These are phyloP conservation scores for Kazachstania martiniae DNA, from an alignment of 805 yeast species.

Conservation along the genomic window DNA sequence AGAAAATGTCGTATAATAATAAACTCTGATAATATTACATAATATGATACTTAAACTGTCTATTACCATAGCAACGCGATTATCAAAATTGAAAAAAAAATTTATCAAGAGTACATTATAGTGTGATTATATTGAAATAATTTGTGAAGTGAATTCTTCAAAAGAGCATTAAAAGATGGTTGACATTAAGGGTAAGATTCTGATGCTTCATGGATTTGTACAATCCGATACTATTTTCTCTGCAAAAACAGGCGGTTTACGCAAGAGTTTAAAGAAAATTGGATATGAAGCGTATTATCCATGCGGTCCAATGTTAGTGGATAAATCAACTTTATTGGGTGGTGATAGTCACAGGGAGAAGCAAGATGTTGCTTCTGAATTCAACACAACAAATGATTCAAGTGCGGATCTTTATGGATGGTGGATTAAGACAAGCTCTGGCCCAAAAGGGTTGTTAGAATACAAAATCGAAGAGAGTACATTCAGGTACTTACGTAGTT, in stretches of 20 bases:
- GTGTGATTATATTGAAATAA: too few species aligned
- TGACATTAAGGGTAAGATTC: conserved; percentile 33
- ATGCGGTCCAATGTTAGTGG: conserved; percentile 46
- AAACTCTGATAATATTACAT: too few species aligned
- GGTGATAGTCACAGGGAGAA: conserved; percentile 18
- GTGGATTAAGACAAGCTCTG: conserved; percentile 43
- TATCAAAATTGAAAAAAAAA: too few species aligned
- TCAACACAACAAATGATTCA: conserved; percentile 21
- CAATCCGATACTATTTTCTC: conserved; percentile 74
- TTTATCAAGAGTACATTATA: too few species aligned
- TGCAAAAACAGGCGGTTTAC: conserved; percentile 74
- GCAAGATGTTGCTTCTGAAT: conserved; percentile 29
- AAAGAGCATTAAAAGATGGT: too few species aligned
- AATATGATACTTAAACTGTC: too few species aligned
- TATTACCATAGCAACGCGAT: too few species aligned
- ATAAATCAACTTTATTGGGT: conserved; percentile 4
- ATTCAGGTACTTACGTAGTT: conserved; percentile 32
- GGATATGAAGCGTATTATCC: conserved; percentile 65
- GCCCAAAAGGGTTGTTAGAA: conserved; percentile 8
- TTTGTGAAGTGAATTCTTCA: too few species aligned
- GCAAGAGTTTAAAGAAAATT: conserved; percentile 50
- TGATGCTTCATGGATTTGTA: conserved; percentile 84
- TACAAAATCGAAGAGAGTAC: conserved; percentile 25
- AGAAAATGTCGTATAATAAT: too few species aligned
- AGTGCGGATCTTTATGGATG: conserved; percentile 41